Evolutionary conservation across 306 rosid genomes (phyloP).

Genomic region (Cucurbita maxima): DNA sequence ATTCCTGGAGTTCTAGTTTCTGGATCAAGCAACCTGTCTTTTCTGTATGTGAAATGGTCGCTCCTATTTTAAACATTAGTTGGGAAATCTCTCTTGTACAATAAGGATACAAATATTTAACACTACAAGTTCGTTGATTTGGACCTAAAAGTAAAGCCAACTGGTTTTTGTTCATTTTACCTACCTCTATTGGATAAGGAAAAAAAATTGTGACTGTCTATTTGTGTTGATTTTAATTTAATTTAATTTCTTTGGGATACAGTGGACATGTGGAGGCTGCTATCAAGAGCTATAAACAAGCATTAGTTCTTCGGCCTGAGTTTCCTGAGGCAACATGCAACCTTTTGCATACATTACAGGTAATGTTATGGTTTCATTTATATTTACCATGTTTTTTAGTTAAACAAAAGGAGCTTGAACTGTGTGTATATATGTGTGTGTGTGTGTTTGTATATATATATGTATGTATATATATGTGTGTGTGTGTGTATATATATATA

Average conservation of each 20-base stretch:
- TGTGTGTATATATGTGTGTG: too few species aligned
- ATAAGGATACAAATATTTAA: not conserved
- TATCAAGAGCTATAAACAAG: constrained; percentile 74
- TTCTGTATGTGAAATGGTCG: not conserved
- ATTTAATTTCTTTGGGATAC: constrained; percentile 8
- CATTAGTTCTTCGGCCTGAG: constrained; percentile 65
- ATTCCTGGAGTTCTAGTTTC: not conserved
- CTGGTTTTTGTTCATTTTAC: not conserved
- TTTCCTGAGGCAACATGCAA: constrained; percentile 99
- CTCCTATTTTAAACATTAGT: not conserved
- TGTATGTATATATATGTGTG: too few species aligned
- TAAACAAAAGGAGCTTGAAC: not conserved
- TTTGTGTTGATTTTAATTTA: not conserved
- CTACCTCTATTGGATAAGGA: not conserved
- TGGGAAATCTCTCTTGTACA: not conserved
- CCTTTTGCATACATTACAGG: constrained; percentile 94
- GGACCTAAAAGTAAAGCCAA: not conserved
- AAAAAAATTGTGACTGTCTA: not conserved
- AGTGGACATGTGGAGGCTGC: constrained; percentile 96
- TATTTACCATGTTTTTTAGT: not conserved
- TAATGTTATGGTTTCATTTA: constrained; percentile 7
- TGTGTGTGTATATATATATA: too few species aligned
- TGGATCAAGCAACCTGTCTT: not conserved
- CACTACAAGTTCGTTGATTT: not conserved
- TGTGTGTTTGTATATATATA: too few species aligned